Evolutionary conservation across 345 rosid species (phyloP).

Genomic region (Eucalyptus sp.): DNA sequence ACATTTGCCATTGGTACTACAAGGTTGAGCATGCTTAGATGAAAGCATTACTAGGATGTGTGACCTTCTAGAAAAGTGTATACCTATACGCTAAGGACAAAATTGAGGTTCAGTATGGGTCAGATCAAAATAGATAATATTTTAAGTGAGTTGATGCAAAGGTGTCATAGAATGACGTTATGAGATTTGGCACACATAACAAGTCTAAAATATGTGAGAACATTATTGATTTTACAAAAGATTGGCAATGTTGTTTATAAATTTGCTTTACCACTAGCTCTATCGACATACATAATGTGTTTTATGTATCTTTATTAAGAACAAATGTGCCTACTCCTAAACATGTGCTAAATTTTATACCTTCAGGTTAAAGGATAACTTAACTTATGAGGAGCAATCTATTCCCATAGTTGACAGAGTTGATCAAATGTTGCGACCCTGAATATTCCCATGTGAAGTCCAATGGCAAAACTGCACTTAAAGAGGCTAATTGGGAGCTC

Average conservation of each 20-base stretch:
- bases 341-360: neutral
- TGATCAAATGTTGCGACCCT: neutral
- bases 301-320: neutral
- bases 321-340: neutral
- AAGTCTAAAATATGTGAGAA: neutral
- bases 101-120: neutral
- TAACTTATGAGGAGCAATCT: neutral
- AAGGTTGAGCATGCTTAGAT: neutral
- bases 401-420: neutral
- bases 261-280: neutral
- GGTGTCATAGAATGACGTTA: neutral
- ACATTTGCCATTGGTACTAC: too few relatives aligned
- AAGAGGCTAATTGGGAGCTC: neutral
- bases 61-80: neutral
- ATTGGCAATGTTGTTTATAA: neutral
- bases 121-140: neutral
- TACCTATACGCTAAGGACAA: neutral
- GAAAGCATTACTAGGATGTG: too few relatives aligned
- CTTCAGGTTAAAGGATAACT: neutral
- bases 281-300: neutral
- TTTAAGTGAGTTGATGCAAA: too few relatives aligned
- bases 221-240: neutral
- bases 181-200: neutral
- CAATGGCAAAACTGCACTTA: neutral
- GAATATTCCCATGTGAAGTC: neutral